Evolutionary conservation across 2,329 filamentous ascomycete species (phyloP), one percentile per base, ranked within the genome.

Genomic region (Orbilia ellipsospora): DNA sequence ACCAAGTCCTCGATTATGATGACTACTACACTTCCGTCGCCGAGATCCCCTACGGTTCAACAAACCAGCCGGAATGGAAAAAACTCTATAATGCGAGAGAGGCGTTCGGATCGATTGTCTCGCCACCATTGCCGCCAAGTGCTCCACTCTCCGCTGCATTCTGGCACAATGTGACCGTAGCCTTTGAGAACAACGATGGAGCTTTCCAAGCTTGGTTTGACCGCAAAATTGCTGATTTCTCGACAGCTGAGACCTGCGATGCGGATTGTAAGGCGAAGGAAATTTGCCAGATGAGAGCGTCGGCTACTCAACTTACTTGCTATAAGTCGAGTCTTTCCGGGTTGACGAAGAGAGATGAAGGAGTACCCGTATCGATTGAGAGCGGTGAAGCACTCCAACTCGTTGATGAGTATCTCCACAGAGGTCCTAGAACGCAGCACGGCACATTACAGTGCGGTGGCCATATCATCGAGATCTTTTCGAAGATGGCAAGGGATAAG

Each of bases 61-160:
- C 81, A 0, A 78, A 80, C 1, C 83, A 83, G 0, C 87, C 87
- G 1, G 80, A 82, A n/a, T 89, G 87, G 86, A 82, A 81, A 5
- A 84, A 85, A 61, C 86, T 86, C 80, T 89, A 89, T 81, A 87
- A 86, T 1, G 87, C 86, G 36, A 87, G 85, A 79, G 84, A 85
- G 62, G 81, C 83, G 6, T 89, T 89, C 78, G 87, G 86, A 4
- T 77, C 83, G 0, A 81, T 84, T 0, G 80, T 86, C 13, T 79
- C 74, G 31, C 84, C 85, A 44, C 83, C 85, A 0, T 77, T 85
- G 0, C 82, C 82, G 2, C 81, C 80, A 0, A 59, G 77, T 0
- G 79, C 80, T 4, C 84, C 89, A 77, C 83, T 90, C 40, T 86
- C 85, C 0, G 85, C 87, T 0, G 84, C 84, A 0, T 88, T 88